Base-by-base conservation (phyloP, 176 grass and related monocot genomes). In the Secale cereale region DNA sequence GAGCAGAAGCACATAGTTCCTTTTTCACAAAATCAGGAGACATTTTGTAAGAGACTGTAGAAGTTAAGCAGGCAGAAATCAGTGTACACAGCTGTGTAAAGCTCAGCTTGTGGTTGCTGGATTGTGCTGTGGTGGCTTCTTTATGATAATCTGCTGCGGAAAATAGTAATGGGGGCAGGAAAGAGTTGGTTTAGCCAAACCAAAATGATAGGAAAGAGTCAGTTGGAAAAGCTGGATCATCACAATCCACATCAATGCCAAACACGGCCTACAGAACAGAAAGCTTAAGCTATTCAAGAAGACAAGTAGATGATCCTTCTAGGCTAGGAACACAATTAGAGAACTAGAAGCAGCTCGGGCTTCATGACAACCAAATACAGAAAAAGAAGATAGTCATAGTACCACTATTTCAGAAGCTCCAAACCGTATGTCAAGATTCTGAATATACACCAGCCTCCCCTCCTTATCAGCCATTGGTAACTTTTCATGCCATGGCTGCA, bases 341-440 rank as follows among this genome's bases (percentile, higher is more conserved):
- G 33, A 83, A 61, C 46, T 29, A 83, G 50, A 78, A 61, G 72
- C 50, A 83, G 36, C 36, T 77, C 59, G 48, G 66, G 74, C 10
- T 35, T 71, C 40, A 39, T 39, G 48, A 81, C 11, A 78, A 86
- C 36, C 45, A 91, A 76, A 87, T 37, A 80, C 11, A 77, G 22
- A 62, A 75, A 80, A 29, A 73, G 20, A 78, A 75, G 7, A 33
- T 36, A 46, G 43, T 46, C 43, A 46, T 46, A 70, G 14, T 89
- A 99, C 97, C 93, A 89, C 81, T 68, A 96, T 85, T 73, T 99
- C 91, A 65, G 86, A 90, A 91, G 94, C 80, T 77, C 68, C 86
- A 76, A 91, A 96, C 11, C 70, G 88, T 77, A 91, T 73, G 79
- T 96, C 91, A 76, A 99, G 91, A 90, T 99, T 97, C 81, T 94